Base-by-base conservation (phyloP, 164 flowering plant species). In the Euptelea pleiosperma region DNA sequence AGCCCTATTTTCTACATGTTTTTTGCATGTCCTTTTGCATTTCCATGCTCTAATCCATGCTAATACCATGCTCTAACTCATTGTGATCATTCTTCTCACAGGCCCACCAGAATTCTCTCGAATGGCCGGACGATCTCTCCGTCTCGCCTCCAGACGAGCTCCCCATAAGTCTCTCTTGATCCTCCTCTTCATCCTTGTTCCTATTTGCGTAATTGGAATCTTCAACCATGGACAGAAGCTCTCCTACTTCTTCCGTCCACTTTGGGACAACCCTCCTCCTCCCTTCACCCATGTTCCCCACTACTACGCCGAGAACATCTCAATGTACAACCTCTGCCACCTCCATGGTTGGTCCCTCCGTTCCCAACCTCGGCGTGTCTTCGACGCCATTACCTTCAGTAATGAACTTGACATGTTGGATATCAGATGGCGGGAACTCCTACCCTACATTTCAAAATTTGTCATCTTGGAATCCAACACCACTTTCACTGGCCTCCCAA, bases 261-360 rank as follows among this genome's bases (percentile, higher is more conserved):
- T 75, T 36, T 71, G 78, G 75, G 78, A 75, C 61, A 68, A n/a
- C 4, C 68, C 78, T 12, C 75, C 78, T 36, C 63, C 25, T 10
- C 68, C 78, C 22, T 75, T 75, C 57, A 46, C 43, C 26, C 64
- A 52, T 31, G 22, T 75, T 1, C 73, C 78, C 21, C 78, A 75
- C 51, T 75, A 65, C 58, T 71, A 75, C 15, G 71, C 75, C 2
- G 75, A 68, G 33, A 68, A 75, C 31, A 58, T 71, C 41, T 68
- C 75, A 22, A 64, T 62, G 62, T 0, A 49, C 35, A 64, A 55
- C 9, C 70, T 75, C 36, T 75, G 78, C 59, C 29, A 10, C 59
- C 78, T 75, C 56, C 78, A 75, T 46, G 78, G 78, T 10, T 75
- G 78, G 78, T 45, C 59, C 19, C 56, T 65, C 2, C 75, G 73